Percentiles rank a stretch among this genome's conserved stretches.
These are phyloP conservation scores for Vaucheria bursata DNA, from an alignment of 352 stramenopile genomes.

Conservation along the genomic window DNA sequence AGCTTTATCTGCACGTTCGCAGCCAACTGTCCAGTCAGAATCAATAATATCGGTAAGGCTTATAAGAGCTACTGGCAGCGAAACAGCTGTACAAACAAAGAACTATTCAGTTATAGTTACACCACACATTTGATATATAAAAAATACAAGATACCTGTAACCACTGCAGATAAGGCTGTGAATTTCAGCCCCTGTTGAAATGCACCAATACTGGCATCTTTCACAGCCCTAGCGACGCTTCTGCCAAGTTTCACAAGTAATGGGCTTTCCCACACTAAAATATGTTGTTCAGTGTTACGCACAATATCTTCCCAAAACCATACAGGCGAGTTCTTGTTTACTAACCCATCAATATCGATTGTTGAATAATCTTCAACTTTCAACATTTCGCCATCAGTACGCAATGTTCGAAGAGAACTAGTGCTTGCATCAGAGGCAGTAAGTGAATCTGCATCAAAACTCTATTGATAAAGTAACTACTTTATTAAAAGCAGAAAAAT, in stretches of 20 bases:
- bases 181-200: conserved; percentile 42
- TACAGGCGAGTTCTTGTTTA: conserved; percentile 4
- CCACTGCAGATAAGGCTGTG: conserved; percentile 30
- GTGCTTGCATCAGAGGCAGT: too few species aligned
- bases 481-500: too few species aligned
- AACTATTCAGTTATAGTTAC: neutral
- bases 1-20: conserved; percentile 43
- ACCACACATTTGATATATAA: too few species aligned
- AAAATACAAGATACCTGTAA: neutral
- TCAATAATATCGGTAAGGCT: conserved; percentile 31
- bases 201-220: conserved; percentile 10
- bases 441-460: too few species aligned
- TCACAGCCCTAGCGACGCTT: conserved; percentile 20
- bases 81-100: neutral
- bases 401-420: too few species aligned
- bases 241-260: conserved; percentile 36
- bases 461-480: too few species aligned
- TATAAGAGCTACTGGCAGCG: conserved; percentile 3
- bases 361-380: too few species aligned
- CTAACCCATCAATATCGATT: too few species aligned
- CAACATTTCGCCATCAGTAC: too few species aligned
- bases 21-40: conserved; percentile 36
- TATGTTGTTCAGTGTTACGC: conserved; percentile 34
- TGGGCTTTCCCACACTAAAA: conserved; percentile 41
- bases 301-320: conserved; percentile 45